These are phyloP conservation scores for Beauveria bassiana DNA, from an alignment of 2,329 filamentous ascomycete genomes.

Conservation along the genomic window DNA sequence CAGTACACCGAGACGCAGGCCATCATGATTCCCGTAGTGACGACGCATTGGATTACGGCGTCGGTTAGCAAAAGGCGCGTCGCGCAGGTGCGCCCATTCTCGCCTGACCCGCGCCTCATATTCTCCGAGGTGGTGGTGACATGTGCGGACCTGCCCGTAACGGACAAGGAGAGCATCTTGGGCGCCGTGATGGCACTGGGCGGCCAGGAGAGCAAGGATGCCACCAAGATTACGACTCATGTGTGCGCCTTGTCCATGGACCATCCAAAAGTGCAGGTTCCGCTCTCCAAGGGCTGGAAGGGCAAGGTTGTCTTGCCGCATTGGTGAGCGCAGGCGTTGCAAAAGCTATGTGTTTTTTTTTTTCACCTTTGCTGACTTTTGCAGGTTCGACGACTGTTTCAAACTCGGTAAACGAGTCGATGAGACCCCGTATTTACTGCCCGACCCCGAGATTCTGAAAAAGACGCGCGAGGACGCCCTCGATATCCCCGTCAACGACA, in stretches of 20 bases:
- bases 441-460: constrained; percentile 75
- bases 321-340: constrained; percentile 51
- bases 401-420: constrained; percentile 87
- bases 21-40: constrained; percentile 76
- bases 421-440: constrained; percentile 77
- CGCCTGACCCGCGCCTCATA: constrained; percentile 83
- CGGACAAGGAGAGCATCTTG: constrained; percentile 85
- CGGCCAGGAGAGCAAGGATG: constrained; percentile 65
- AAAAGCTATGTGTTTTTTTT: background rate
- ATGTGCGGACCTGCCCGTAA: constrained; percentile 75
- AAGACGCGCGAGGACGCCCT: constrained; percentile 48
- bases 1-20: constrained; percentile 70
- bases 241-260: constrained; percentile 75
- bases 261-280: constrained; percentile 60
- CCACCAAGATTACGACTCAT: constrained; percentile 75
- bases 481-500: constrained; percentile 47
- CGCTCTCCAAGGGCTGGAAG: constrained; percentile 55
- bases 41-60: constrained; percentile 67
- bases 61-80: constrained; percentile 64
- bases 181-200: constrained; percentile 86
- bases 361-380: background rate
- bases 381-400: constrained; percentile 91
- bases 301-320: constrained; percentile 87
- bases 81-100: constrained; percentile 75
- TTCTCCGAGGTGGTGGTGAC: constrained; percentile 78